Evolutionary conservation across 148 eudicot genomes (phyloP).

Genomic region (Talinum fruticosum): DNA sequence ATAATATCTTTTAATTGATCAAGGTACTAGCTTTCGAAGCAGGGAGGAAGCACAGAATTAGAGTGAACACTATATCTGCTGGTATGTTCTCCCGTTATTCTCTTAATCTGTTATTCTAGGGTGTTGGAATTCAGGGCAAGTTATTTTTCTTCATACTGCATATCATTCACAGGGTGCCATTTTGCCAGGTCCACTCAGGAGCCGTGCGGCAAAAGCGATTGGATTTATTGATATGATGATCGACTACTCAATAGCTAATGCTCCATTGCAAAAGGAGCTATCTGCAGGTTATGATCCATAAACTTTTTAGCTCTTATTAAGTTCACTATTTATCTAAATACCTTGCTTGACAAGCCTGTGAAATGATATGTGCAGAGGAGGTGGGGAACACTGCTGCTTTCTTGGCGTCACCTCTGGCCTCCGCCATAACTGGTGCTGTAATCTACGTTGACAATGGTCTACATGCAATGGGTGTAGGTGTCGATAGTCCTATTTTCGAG

Average conservation of each 20-base stretch:
- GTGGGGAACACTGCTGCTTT: slow-evolving; percentile 94
- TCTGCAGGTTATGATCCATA: slow-evolving; percentile 56
- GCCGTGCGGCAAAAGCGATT: slow-evolving; percentile 98
- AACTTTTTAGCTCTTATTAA: not conserved
- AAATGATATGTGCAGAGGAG: slow-evolving; percentile 60
- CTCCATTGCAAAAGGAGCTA: slow-evolving; percentile 91
- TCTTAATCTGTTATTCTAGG: no score
- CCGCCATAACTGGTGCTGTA: slow-evolving; percentile 91
- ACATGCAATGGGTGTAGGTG: slow-evolving; percentile 95
- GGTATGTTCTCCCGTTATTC: slow-evolving; percentile 39
- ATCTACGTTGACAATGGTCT: slow-evolving; percentile 92
- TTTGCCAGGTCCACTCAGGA: slow-evolving; percentile 76
- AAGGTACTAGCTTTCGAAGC: slow-evolving; percentile 98
- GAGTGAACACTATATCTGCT: slow-evolving; percentile 97
- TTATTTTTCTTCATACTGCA: not conserved
- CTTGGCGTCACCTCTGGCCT: slow-evolving; percentile 91
- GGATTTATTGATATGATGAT: slow-evolving; percentile 97
- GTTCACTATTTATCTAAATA: not conserved
- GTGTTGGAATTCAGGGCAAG: not conserved
- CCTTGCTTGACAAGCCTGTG: slow-evolving; percentile 10
- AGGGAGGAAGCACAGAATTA: slow-evolving; percentile 72
- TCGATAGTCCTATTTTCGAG: slow-evolving; percentile 78
- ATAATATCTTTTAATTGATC: slow-evolving; percentile 10
- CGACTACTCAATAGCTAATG: slow-evolving; percentile 76
- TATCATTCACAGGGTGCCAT: not conserved